Conservation (phyloP, 768 basidiomycete species). For the Psilocybe azurescens region DNA sequence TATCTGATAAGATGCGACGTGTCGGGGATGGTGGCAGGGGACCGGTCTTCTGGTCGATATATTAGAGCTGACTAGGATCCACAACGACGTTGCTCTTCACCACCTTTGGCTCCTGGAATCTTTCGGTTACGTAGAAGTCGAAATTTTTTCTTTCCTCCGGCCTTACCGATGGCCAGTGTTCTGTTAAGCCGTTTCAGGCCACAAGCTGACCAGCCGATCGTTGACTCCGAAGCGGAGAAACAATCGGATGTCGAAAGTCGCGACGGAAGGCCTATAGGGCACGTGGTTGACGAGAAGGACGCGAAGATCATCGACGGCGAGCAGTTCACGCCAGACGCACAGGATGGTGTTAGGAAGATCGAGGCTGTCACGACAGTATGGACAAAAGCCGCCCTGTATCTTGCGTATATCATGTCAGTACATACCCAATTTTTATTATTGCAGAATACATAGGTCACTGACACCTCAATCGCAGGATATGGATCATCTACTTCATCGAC, state of each 20-base stretch:
- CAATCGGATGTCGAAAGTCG: not conserved
- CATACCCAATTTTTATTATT: not conserved
- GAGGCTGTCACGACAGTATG: conserved; percentile 6
- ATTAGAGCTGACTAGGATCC: not conserved
- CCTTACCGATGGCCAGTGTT: not conserved
- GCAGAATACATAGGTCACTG: not conserved
- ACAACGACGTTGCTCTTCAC: not conserved
- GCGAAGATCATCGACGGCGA: not conserved
- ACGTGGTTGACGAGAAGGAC: conserved; percentile 5
- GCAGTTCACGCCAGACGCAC: conserved; percentile 3
- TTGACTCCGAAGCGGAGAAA: not conserved
- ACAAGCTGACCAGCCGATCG: not conserved
- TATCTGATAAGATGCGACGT: conserved; percentile 1
- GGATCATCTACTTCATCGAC: conserved; percentile 9
- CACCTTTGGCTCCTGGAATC: not conserved
- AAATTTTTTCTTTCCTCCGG: not conserved
- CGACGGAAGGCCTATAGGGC: not conserved
- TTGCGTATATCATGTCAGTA: not conserved
- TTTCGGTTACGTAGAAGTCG: not conserved
- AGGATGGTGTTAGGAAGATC: conserved; percentile 2
- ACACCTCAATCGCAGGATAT: not conserved
- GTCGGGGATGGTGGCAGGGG: not conserved
- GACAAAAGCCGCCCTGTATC: not conserved
- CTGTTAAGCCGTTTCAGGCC: conserved; percentile 2
- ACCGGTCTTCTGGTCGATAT: not conserved